Evolutionary conservation across 2,329 filamentous ascomycete species (phyloP).

Genomic region (Phyllosticta citribraziliensis): DNA sequence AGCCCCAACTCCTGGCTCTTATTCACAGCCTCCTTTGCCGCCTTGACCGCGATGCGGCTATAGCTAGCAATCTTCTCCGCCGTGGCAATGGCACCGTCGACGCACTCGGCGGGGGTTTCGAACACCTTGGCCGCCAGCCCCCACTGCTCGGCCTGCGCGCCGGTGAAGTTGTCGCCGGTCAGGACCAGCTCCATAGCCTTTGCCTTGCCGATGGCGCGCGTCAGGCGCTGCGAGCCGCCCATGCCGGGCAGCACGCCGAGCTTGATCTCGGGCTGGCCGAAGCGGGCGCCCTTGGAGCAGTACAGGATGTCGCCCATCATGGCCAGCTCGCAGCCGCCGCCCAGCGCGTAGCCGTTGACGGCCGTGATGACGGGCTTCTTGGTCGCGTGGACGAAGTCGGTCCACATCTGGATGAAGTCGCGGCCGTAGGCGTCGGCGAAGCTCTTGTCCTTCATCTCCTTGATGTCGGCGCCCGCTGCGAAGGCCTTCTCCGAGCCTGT

Average conservation of each 20-base stretch:
- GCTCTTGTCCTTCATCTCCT: conserved; percentile 91
- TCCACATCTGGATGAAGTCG: conserved; percentile 96
- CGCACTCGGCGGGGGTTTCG: conserved; percentile 67
- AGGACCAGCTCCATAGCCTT: conserved; percentile 39
- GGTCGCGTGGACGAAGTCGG: conserved; percentile 67
- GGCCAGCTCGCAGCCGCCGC: conserved; percentile 90
- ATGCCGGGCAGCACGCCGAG: conserved; percentile 86
- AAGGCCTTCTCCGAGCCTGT: conserved; percentile 82
- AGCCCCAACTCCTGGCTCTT: conserved; percentile 91
- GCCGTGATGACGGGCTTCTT: conserved; percentile 94
- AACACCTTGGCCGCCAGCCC: conserved; percentile 80
- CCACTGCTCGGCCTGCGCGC: conserved; percentile 79
- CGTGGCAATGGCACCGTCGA: conserved; percentile 70
- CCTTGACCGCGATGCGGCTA: conserved; percentile 77
- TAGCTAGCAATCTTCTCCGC: conserved; percentile 85
- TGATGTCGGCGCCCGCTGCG: conserved; percentile 88
- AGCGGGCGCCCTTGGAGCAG: conserved; percentile 74
- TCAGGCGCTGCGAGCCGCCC: conserved; percentile 82
- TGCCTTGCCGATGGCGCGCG: conserved; percentile 47
- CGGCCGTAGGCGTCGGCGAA: conserved; percentile 80
- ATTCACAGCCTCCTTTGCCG: conserved; percentile 95
- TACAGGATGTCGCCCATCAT: conserved; percentile 97
- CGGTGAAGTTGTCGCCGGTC: conserved; percentile 59
- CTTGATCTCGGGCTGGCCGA: conserved; percentile 96
- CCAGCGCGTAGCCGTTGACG: conserved; percentile 88